Percentiles rank a stretch among this genome's conserved stretches.
Evolutionary conservation across 208 protist genomes (phyloP).

Genomic region (Paratrypanosoma confusum): DNA sequence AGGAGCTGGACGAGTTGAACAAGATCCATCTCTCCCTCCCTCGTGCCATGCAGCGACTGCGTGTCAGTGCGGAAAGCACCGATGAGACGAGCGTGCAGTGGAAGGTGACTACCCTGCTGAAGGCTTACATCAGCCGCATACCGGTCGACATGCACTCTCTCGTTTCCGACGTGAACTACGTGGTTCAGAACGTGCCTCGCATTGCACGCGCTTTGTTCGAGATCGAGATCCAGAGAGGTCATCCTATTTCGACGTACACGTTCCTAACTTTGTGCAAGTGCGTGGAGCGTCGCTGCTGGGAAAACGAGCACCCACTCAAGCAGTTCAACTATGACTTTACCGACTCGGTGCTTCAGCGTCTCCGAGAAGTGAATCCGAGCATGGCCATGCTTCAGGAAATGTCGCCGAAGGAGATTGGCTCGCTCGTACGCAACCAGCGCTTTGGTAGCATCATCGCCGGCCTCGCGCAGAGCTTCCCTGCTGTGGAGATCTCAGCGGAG

Average conservation of each 20-base stretch:
- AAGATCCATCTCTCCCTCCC: constrained; percentile 59
- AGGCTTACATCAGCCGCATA: constrained; percentile 91
- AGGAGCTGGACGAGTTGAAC: constrained; percentile 93
- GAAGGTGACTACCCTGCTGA: constrained; percentile 96
- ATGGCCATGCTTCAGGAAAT: constrained; percentile 78
- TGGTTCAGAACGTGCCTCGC: constrained; percentile 93
- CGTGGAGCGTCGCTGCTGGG: constrained; percentile 92
- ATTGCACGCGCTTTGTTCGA: constrained; percentile 97
- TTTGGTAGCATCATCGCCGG: constrained; percentile 71
- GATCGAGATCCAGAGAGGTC: constrained; percentile 91
- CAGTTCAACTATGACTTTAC: constrained; percentile 81
- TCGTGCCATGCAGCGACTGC: constrained; percentile 49
- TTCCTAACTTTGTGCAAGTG: constrained; percentile 89
- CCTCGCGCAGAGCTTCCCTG: constrained; percentile 85
- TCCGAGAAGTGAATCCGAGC: constrained; percentile 61
- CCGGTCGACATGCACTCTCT: constrained; percentile 85
- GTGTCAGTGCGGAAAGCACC: constrained; percentile 57
- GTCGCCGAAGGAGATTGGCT: constrained; percentile 66
- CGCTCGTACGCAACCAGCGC: constrained; percentile 76
- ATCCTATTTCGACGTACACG: constrained; percentile 71
- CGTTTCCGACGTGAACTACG: constrained; percentile 93
- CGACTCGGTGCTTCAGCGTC: constrained; percentile 53
- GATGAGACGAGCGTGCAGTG: constrained; percentile 85
- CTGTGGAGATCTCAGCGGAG: constrained; percentile 71
- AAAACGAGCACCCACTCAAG: constrained; percentile 83